Base-by-base conservation (phyloP, 1,284 basidiomycete species). In the Austroboletus niveus region DNA sequence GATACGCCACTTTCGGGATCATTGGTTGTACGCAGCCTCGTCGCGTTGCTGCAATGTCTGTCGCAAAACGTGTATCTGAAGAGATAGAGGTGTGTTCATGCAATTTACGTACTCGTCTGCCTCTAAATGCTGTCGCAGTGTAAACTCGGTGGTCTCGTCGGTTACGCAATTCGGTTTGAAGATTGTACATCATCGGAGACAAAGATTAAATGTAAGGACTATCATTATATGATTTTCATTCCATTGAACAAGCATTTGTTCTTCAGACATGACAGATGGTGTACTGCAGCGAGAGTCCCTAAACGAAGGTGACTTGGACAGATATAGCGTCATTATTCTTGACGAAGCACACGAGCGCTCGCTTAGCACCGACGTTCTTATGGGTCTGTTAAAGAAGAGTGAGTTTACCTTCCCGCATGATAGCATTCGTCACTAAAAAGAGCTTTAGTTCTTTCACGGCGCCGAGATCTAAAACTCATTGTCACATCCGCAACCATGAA, bases 401-500 rank as follows among this genome's bases (percentile, higher is more conserved):
- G 60, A 59, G 87, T 72, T 39, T 47, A 31, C 45, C 40, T 14
- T 45, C 15, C 22, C 29, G 9, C 41, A 29, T 12, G 15, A 14
- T 34, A 7, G 8, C 14, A 36, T 8, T 6, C 24, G n/a, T 39
- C n/a, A 8, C 57, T 66, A 27, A 69, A 17, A 1, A 11, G 43
- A 1, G 8, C 5, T 27, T 2, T 57, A 96, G 94, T 98, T 60
- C 75, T 99, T 38, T 93, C 93, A 2, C 81, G 96, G 8, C 76
- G 96, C 56, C 78, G 94, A 55, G 96, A 99, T 69, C 73, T 98
- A 43, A 98, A 95, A 71, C 82, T 99, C 40, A 96, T 99, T 59
- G 95, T 99, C 32, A 98, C 96, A 1, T 98, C 96, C 2, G 96
- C 96, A 4, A 99, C 96, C 2, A 98, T 99, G 96, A 98, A 99